Base-by-base conservation (phyloP, 164 flowering plant genomes). In the Paratinospora sagittata region DNA sequence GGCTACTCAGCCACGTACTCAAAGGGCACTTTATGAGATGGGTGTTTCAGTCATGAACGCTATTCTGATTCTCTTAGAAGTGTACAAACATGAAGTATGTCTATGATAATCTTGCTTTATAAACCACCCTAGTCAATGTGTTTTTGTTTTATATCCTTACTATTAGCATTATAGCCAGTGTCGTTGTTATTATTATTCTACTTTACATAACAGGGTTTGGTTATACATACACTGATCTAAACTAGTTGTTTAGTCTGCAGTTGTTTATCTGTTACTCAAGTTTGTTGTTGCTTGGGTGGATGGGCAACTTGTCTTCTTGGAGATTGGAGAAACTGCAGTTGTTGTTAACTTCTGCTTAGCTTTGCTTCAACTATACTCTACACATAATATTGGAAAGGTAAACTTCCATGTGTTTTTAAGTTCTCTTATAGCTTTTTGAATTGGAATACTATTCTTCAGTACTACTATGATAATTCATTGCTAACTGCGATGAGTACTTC, bases 331-430 rank as follows among this genome's bases (percentile, higher is more conserved):
- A 74, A 91, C 97, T 70, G 81, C 87, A 47, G 74, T 76, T 45
- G 86, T 90, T 72, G 74, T 90, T 73, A 83, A 86, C 77, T 95
- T 92, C 84, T 95, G 94, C 76, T 86, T 89, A 94, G 85, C 78
- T 68, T 78, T 95, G 78, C 97, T 95, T 76, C 90, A 90, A 81
- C 83, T 89, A 37, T 95, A 95, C 83, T 90, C 97, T 57, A 85
- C 93, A 70, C 92, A 90, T 77, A 95, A 95, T 76, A 90, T 95
- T 78, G 98, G 98, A 82, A 91, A 85, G 97, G 98, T 88, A 85
- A 30, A 45, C 27, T 57, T 58, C 33, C 11, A 19, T 30, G 63
- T 24, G 41, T 73, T 7, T 33, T 27, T 55, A 17, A 27, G 9
- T 61, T 45, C 26, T 9, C 65, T 58, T 57, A 10, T 27, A 19